phyloP scores from a whole-genome alignment of 2,329 filamentous ascomycete species.

The Cercospora sp. region DNA sequence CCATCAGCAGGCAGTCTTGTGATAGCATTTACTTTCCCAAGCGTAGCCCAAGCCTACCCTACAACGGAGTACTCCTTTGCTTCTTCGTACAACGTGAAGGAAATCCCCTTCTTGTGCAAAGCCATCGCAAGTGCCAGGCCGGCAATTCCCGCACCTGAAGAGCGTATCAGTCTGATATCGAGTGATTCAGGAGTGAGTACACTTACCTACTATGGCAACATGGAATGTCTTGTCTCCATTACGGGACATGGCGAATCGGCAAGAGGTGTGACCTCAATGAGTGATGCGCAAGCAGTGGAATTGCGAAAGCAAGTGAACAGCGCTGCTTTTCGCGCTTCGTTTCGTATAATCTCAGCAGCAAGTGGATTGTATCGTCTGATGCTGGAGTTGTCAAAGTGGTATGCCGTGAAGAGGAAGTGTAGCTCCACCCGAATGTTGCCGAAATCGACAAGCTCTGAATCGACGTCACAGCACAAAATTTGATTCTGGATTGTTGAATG shows the following conservation, averaged over 20 bases:
- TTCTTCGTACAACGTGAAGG: constrained; percentile 50
- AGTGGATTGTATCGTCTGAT: neutral
- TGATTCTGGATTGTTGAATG: neutral
- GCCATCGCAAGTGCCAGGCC: constrained; percentile 57
- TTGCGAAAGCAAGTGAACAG: neutral
- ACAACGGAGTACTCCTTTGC: constrained; percentile 48
- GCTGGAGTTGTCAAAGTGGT: neutral
- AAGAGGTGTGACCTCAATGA: neutral
- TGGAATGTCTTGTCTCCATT: neutral
- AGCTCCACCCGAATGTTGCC: neutral
- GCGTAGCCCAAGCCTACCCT: constrained; percentile 31
- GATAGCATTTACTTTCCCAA: no score
- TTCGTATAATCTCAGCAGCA: neutral
- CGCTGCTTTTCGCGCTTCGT: neutral
- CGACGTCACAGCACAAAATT: neutral
- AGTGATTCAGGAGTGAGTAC: neutral
- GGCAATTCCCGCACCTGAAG: constrained; percentile 57
- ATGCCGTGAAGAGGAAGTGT: neutral
- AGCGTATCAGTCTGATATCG: constrained; percentile 51
- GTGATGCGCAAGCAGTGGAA: neutral
- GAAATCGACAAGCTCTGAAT: neutral
- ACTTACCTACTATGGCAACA: constrained; percentile 7
- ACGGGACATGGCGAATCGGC: neutral
- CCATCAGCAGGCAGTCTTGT: neutral
- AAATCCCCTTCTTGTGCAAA: constrained; percentile 48